Evolutionary conservation across 306 rosid genomes (phyloP).

Genomic region (Geum urbanum): DNA sequence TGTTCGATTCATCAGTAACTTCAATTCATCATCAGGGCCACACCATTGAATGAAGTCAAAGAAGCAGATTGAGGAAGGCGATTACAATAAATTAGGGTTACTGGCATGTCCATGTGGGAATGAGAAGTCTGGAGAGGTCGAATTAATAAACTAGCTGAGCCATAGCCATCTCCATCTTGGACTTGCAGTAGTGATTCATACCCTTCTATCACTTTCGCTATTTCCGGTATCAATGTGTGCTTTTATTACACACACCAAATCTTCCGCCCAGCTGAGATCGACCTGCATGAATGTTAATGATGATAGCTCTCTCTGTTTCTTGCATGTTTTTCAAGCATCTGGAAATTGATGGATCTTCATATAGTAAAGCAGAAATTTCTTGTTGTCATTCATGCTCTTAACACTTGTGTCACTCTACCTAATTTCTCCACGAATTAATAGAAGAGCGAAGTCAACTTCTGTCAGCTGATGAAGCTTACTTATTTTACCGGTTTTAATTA

Average conservation of each 20-base stretch:
- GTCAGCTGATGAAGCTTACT: constrained; percentile 3
- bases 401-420: not conserved
- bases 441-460: not conserved
- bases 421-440: not conserved
- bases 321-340: not conserved
- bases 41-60: constrained; percentile 33
- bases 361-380: not conserved
- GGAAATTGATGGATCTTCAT: not conserved
- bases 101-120: constrained; percentile 9
- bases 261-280: constrained; percentile 7
- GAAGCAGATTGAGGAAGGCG: constrained; percentile 13
- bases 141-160: constrained; percentile 4
- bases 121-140: not conserved
- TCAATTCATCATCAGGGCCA: constrained; percentile 8
- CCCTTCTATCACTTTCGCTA: not conserved
- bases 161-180: constrained; percentile 9
- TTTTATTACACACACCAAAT: constrained; percentile 26
- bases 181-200: not conserved
- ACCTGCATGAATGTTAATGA: constrained; percentile 1
- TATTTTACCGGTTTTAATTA: not conserved
- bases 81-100: constrained; percentile 17
- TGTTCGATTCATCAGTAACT: not conserved
- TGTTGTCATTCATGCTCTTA: not conserved
- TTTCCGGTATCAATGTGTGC: constrained; percentile 3
- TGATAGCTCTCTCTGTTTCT: not conserved